Conservation (phyloP, 345 rosid species). For the Sonneratia caseolaris region DNA sequence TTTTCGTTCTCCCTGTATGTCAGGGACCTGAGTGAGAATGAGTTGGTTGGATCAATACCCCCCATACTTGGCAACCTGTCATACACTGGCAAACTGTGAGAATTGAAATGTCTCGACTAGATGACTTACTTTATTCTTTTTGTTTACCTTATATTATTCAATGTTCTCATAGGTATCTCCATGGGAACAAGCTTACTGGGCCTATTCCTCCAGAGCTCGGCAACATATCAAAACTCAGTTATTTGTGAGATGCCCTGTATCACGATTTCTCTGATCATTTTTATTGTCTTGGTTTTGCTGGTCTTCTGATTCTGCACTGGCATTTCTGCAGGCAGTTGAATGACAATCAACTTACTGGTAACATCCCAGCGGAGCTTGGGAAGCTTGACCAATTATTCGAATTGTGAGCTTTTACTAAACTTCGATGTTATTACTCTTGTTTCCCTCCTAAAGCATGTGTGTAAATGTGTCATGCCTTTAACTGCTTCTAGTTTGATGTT, state of each 20-base stretch:
- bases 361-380: conserved; percentile 89
- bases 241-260: conserved; percentile 42
- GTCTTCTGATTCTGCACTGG: neutral
- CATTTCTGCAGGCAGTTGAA: conserved; percentile 58
- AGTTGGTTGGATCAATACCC: conserved; percentile 79
- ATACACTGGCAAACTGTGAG: conserved; percentile 84
- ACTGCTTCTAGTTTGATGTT: neutral
- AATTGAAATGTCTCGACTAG: neutral
- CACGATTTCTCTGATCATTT: neutral
- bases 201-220: conserved; percentile 95
- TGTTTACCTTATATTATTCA: neutral
- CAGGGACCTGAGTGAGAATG: conserved; percentile 93
- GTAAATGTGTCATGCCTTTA: neutral
- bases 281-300: neutral
- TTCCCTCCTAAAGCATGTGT: neutral
- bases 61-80: conserved; percentile 88
- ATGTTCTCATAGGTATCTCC: conserved; percentile 53
- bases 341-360: conserved; percentile 56
- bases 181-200: conserved; percentile 85
- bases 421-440: neutral
- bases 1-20: neutral
- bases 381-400: conserved; percentile 87
- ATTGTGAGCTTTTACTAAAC: conserved; percentile 38
- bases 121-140: neutral
- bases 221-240: conserved; percentile 91